Evolutionary conservation across 768 basidiomycete genomes (phyloP), one percentile per base, ranked within the genome.

Genomic region (Porphyrellus cyaneotinctus): DNA sequence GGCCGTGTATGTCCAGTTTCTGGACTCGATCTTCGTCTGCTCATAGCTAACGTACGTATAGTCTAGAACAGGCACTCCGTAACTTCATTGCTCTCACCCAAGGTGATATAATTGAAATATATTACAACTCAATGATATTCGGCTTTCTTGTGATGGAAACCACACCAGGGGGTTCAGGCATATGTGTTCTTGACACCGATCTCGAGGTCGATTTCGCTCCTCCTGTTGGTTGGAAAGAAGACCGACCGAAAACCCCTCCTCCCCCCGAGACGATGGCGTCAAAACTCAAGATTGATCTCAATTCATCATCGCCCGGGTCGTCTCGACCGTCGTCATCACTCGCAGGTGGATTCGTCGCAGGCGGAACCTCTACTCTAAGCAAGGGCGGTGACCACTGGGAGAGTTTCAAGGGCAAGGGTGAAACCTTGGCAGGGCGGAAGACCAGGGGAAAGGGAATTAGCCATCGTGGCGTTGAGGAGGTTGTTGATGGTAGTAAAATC

Each of bases 161-260:
- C 12, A 80, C 77, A 41, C 93, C 94, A 2, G 89, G 88, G 9
- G 91, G 87, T 18, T 83, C 83, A 52, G 95, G 94, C 9, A 97
- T 99, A 62, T 84, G 76, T 43, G 82, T 97, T 47, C 72, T 97
- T 47, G 94, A 99, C 65, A 97, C 94, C 0, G 97, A 99, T 78
- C 82, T 99, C 2, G 95, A 97, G 71, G 97, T 98, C 50, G 97
- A 99, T 69, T 98, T 98, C 65, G 97, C 90, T 1, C 73, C 94
- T 1, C 95, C 95, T 0, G 81, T 91, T 20, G 90, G 90, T 35
- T 99, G 98, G 66, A 88, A 94, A 32, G 97, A 98, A 67, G 87
- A 93, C 59, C 81, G 88, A 42, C 86, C 87, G 1, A 88, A 91
- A 60, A 82, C 92, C 3, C 79, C 82, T 3, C 84, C 82, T 3